A percentile compares a stretch with the other conserved stretches of the same genome.
These are phyloP conservation scores for Starmerella bacillaris DNA, from an alignment of 805 yeast genomes.

Conservation along the genomic window DNA sequence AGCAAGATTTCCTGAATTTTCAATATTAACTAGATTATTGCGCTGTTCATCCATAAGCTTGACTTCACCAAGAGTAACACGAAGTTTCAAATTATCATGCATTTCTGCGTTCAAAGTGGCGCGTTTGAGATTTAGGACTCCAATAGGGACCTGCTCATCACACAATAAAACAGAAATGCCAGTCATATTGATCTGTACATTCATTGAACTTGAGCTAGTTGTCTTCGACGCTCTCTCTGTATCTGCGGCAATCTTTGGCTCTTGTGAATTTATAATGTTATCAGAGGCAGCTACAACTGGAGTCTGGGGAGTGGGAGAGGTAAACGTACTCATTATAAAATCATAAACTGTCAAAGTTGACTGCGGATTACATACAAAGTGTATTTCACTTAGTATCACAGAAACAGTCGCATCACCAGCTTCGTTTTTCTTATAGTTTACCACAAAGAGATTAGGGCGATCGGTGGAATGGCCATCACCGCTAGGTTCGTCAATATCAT, in stretches of 20 bases:
- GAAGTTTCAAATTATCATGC: conserved; percentile 54
- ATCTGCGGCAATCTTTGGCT: not conserved
- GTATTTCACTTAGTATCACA: conserved; percentile 60
- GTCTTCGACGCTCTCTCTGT: not conserved
- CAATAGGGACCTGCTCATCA: conserved; percentile 68
- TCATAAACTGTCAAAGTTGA: conserved; percentile 63
- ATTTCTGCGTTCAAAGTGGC: conserved; percentile 51
- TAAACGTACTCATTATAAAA: conserved; percentile 69
- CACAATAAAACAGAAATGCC: conserved; percentile 59
- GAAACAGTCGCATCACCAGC: conserved; percentile 56
- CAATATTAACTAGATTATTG: conserved; percentile 42
- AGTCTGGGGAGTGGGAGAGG: conserved; percentile 50
- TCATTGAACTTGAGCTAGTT: conserved; percentile 24
- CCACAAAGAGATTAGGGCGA: conserved; percentile 31
- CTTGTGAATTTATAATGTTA: not conserved
- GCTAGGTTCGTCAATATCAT: no score
- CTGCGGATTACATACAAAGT: conserved; percentile 55
- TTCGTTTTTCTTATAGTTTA: conserved; percentile 43
- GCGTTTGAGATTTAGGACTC: conserved; percentile 56
- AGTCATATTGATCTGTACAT: conserved; percentile 47
- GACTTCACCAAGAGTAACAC: conserved; percentile 57
- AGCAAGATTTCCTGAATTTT: conserved; percentile 67
- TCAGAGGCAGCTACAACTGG: conserved; percentile 14
- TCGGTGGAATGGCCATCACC: not conserved
- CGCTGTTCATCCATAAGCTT: conserved; percentile 42